Evolutionary conservation across 2,329 filamentous ascomycete genomes (phyloP), one percentile per base, ranked within the genome.

Genomic region (Paraphoma chrysanthemicola): DNA sequence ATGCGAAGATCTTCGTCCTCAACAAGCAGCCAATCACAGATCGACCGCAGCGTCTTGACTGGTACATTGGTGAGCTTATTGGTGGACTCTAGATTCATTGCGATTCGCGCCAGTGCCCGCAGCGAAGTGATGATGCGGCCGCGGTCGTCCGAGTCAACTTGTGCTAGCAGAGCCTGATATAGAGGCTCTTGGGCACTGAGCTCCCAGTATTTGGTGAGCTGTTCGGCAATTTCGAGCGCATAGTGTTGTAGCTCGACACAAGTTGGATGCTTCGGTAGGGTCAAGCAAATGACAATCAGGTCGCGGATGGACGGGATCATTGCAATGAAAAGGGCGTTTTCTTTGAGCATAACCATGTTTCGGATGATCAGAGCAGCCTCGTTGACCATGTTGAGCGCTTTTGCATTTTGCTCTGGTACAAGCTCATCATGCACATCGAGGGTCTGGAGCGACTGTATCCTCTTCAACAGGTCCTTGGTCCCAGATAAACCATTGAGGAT

Each of bases 331-430:
- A 85, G 79, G 0, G 94, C 94, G 71, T 99, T 99, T 60, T 97
- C 93, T 18, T 89, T 86, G 17, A 97, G 82, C 77, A 96, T 91
- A n/a, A 93, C 89, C 93, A 99, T 97, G 75, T 99, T 99, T 49
- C 95, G 88, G 43, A 98, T 83, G 16, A 96, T 93, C 45, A 98
- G 81, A 17, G 90, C 88, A 2, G 95, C 93, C 76, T 98, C 93
- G 23, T 90, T 94, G 59, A 96, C 85, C 62, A 92, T 86, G 11
- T 90, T 85, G 57, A 98, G 82, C 42, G 85, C 82, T 60, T 93
- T 88, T 12, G 86, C 83, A 63, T 90, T 91, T 6, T 88, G 83
- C 30, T 87, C 86, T 0, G 92, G 86, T 60, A 93, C 86, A 28
- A 97, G 82, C 36, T 83, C 82, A 67, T 92, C 86, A 59, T 90